Evolutionary conservation across 2,329 filamentous ascomycete species (phyloP).

Genomic region (Aspergillus fumigatiaffinis): DNA sequence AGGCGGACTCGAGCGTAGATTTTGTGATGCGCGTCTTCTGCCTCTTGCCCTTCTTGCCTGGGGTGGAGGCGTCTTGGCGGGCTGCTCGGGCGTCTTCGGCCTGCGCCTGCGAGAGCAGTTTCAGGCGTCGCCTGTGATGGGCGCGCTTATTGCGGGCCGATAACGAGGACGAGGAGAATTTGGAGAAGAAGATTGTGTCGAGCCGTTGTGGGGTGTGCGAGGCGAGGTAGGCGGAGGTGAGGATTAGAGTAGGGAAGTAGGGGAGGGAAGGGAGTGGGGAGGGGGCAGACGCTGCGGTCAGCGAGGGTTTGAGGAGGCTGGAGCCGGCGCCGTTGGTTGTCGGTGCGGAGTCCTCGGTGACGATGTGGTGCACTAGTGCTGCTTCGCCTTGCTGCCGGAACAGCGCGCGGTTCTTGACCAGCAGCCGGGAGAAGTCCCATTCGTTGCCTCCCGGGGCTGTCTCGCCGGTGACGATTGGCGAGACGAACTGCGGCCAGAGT

Average conservation of each 20-base stretch:
- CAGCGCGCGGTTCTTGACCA: conserved; percentile 52
- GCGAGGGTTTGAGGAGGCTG: conserved; percentile 11
- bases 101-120: conserved; percentile 38
- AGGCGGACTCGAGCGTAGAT: conserved; percentile 37
- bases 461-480: conserved; percentile 70
- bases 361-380: conserved; percentile 40
- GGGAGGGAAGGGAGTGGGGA: conserved; percentile 38
- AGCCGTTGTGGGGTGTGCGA: conserved; percentile 45
- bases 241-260: conserved; percentile 45
- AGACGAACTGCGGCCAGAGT: conserved; percentile 81
- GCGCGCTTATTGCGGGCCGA: conserved; percentile 43
- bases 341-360: conserved; percentile 27
- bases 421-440: conserved; percentile 78
- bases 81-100: conserved; percentile 31
- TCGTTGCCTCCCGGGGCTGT: conserved; percentile 38
- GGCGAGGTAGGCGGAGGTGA: conserved; percentile 46
- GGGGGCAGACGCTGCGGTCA: conserved; percentile 21
- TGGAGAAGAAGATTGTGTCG: conserved; percentile 49
- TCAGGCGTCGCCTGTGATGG: conserved; percentile 40
- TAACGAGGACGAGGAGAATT: conserved; percentile 42
- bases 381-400: conserved; percentile 46
- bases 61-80: conserved; percentile 24
- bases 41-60: conserved; percentile 33
- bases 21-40: conserved; percentile 40
- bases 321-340: conserved; percentile 6